phyloP scores from a whole-genome alignment of 1,284 basidiomycete genomes.

The Hemileia vastatrix region DNA sequence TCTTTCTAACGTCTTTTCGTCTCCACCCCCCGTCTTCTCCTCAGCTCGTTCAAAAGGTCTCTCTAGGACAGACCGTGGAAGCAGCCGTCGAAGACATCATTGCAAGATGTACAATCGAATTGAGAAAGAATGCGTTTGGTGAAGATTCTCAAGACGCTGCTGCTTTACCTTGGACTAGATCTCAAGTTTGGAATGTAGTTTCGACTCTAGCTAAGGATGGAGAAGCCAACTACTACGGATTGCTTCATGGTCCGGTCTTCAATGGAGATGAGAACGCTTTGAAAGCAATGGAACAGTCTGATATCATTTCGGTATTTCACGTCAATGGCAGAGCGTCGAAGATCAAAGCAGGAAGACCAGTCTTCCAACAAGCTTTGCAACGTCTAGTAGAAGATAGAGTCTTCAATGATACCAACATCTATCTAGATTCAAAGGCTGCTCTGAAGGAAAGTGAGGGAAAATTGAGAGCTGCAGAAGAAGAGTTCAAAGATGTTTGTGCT shows the following conservation, averaged over 20 bases:
- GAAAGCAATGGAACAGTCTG: slow-evolving; percentile 36
- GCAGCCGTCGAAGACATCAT: slow-evolving; percentile 35
- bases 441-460: slow-evolving; percentile 9
- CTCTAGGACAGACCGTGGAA: slow-evolving; percentile 32
- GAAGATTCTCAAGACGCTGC: slow-evolving; percentile 33
- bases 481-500: slow-evolving; percentile 2
- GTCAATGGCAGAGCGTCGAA: slow-evolving; percentile 30
- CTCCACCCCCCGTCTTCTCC: background rate
- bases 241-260: slow-evolving; percentile 33
- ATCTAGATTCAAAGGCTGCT: slow-evolving; percentile 22
- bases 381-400: slow-evolving; percentile 28
- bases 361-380: slow-evolving; percentile 34
- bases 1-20: background rate
- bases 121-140: slow-evolving; percentile 39
- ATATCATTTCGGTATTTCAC: slow-evolving; percentile 36
- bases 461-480: too few species aligned
- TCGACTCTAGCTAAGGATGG: slow-evolving; percentile 27
- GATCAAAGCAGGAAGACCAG: slow-evolving; percentile 35
- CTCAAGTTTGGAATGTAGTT: slow-evolving; percentile 34
- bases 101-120: slow-evolving; percentile 32
- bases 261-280: slow-evolving; percentile 37
- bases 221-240: slow-evolving; percentile 34
- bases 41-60: slow-evolving; percentile 34
- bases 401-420: slow-evolving; percentile 33
- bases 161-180: slow-evolving; percentile 33